phyloP scores from a whole-genome alignment of 2,329 filamentous ascomycete species.

The Fusarium sp. region DNA sequence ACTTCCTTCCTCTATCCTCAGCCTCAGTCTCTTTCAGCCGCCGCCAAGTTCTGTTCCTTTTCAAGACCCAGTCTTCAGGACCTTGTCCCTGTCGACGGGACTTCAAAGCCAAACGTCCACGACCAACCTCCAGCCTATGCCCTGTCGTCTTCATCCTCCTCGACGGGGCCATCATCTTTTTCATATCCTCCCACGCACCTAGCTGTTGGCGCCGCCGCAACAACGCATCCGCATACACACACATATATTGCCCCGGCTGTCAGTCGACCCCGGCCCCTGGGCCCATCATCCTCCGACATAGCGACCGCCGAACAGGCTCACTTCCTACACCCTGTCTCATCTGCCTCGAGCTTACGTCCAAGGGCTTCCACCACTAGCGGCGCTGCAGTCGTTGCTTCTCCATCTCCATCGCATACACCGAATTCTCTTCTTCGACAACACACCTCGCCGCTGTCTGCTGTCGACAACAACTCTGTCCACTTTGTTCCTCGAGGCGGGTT shows the following conservation, averaged over 20 bases:
- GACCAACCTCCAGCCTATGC: slow-evolving; percentile 37
- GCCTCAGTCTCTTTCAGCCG: slow-evolving; percentile 35
- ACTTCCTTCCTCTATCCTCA: slow-evolving; percentile 14
- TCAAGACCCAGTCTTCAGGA: slow-evolving; percentile 43
- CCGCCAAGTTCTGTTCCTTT: slow-evolving; percentile 39
- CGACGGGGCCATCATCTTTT: slow-evolving; percentile 37
- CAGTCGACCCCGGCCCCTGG: slow-evolving; percentile 42
- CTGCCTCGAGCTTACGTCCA: slow-evolving; percentile 43
- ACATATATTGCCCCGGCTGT: slow-evolving; percentile 27
- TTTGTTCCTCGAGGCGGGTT: slow-evolving; percentile 47
- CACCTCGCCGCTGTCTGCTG: slow-evolving; percentile 36
- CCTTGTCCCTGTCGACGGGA: slow-evolving; percentile 35
- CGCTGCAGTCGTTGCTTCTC: slow-evolving; percentile 23
- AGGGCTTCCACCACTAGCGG: slow-evolving; percentile 44
- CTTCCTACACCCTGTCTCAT: slow-evolving; percentile 43
- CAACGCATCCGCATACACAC: slow-evolving; percentile 15
- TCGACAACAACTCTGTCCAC: slow-evolving; percentile 36
- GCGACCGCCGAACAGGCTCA: slow-evolving; percentile 39
- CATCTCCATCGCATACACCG: slow-evolving; percentile 34
- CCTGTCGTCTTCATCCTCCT: slow-evolving; percentile 37
- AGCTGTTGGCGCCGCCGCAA: slow-evolving; percentile 18
- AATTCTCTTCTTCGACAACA: slow-evolving; percentile 34
- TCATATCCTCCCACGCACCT: slow-evolving; percentile 38
- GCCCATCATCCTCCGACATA: slow-evolving; percentile 43
- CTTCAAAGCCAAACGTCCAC: slow-evolving; percentile 22